Evolutionary conservation across 1,284 basidiomycete genomes (phyloP).

Genomic region (Meripilus lineatus): DNA sequence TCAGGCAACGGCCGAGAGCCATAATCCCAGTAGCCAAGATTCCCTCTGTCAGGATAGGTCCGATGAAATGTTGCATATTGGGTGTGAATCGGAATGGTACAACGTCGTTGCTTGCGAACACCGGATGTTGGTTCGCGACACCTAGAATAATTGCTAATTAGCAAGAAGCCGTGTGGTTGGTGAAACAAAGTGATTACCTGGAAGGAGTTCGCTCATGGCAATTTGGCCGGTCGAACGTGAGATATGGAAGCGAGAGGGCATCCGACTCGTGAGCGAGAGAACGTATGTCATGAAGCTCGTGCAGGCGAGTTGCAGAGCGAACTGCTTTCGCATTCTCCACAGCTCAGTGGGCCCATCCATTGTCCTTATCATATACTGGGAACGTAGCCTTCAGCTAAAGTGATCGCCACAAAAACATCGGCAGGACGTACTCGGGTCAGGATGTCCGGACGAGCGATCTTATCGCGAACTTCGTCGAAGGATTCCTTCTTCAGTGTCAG

Average conservation of each 20-base stretch:
- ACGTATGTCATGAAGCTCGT: conserved; percentile 92
- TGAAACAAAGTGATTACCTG: conserved; percentile 48
- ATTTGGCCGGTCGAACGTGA: conserved; percentile 87
- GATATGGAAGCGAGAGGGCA: conserved; percentile 84
- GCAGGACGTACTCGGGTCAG: conserved; percentile 78
- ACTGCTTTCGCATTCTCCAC: conserved; percentile 98
- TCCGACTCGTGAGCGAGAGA: conserved; percentile 80
- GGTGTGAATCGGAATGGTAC: conserved; percentile 98
- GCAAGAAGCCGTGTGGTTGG: neutral
- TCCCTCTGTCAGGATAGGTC: conserved; percentile 88
- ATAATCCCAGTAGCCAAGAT: conserved; percentile 84
- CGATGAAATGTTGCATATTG: conserved; percentile 94
- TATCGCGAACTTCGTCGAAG: conserved; percentile 85
- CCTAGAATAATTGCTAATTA: conserved; percentile 28
- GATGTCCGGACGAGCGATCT: conserved; percentile 90
- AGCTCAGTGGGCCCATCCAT: conserved; percentile 86
- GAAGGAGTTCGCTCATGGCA: conserved; percentile 86
- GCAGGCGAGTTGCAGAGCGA: conserved; percentile 86
- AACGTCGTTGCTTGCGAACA: conserved; percentile 77
- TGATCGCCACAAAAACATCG: no score
- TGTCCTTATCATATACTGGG: conserved; percentile 83
- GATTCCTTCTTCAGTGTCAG: conserved; percentile 82
- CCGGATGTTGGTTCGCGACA: conserved; percentile 47
- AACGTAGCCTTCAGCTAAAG: no score
- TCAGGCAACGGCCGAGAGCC: conserved; percentile 87